Conservation (phyloP, 192 early-diverging fungal species). For the Entrophospora sp. region DNA sequence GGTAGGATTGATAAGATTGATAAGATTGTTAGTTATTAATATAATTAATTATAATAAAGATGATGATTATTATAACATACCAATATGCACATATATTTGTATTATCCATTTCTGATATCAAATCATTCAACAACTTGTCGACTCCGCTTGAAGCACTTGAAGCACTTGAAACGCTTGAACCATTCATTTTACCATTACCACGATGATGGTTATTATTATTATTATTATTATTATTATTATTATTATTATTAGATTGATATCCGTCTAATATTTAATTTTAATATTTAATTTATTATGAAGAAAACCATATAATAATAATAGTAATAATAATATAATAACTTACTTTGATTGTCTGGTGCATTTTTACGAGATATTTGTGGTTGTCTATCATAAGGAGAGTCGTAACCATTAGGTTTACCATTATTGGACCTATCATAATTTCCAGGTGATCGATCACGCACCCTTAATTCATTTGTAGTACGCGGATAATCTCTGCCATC, state of each 20-base stretch:
- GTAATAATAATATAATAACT: background rate
- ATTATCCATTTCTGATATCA: slow-evolving; percentile 35
- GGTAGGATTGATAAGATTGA: background rate
- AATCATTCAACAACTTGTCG: slow-evolving; percentile 34
- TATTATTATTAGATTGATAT: background rate
- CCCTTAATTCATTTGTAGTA: no score
- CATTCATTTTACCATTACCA: background rate
- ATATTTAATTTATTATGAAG: background rate
- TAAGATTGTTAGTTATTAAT: background rate
- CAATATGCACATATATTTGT: slow-evolving; percentile 43
- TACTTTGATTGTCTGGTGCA: background rate
- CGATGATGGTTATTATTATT: background rate
- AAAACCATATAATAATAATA: background rate
- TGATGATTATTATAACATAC: slow-evolving; percentile 26
- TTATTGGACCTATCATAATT: background rate
- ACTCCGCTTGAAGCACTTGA: slow-evolving; percentile 24
- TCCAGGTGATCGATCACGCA: background rate
- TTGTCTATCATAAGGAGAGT: background rate
- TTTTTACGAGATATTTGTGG: background rate
- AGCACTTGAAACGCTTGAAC: background rate
- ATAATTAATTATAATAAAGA: background rate
- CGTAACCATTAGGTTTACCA: background rate
- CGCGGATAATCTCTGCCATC: background rate
- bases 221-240: background rate
- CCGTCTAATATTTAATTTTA: background rate